phyloP scores from a whole-genome alignment of 2,329 filamentous ascomycete species.

The Rhynchosporium secalis region DNA sequence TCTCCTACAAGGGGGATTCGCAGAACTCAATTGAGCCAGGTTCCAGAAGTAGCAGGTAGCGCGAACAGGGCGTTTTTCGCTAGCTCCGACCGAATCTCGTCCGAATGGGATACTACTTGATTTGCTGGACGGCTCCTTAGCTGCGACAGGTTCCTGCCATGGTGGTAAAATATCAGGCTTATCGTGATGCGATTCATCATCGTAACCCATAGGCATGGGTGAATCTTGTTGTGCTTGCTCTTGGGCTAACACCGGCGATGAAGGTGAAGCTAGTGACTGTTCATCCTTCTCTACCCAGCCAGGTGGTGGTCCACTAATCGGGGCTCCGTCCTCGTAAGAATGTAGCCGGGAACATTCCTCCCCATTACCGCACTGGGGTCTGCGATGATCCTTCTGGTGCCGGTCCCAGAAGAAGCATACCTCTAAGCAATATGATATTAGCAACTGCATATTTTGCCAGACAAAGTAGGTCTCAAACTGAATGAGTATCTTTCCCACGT shows the following conservation, averaged over 20 bases:
- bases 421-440: no score
- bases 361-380: conserved; percentile 9
- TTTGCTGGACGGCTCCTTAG: neutral
- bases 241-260: no score
- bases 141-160: neutral
- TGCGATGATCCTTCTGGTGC: neutral
- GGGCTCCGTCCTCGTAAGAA: conserved; percentile 11
- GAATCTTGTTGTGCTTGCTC: neutral
- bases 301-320: conserved; percentile 8
- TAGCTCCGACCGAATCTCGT: neutral
- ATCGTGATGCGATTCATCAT: neutral
- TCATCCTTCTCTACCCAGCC: neutral
- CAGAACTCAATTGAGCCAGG: neutral
- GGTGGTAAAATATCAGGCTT: conserved; percentile 1
- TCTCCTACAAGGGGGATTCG: neutral
- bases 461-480: no score
- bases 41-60: conserved; percentile 25
- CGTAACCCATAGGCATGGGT: neutral
- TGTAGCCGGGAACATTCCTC: conserved; percentile 13
- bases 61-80: neutral
- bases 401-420: conserved; percentile 22
- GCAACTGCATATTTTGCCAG: no score
- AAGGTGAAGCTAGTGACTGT: no score
- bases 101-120: neutral
- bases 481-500: no score